Evolutionary conservation across 2,329 filamentous ascomycete genomes (phyloP).

Genomic region (Diplodia corticola): DNA sequence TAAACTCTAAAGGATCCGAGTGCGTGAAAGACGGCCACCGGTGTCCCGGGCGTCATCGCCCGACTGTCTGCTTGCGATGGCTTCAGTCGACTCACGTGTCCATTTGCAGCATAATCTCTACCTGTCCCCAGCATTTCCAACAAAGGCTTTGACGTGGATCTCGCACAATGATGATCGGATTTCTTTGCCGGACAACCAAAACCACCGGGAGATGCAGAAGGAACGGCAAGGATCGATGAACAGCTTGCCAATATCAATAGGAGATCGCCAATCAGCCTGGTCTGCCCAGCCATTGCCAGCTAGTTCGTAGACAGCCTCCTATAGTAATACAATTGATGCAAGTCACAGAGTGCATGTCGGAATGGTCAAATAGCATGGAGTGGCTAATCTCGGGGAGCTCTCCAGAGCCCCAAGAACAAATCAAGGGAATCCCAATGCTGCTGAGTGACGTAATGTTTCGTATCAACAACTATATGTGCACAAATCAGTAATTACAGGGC

Average conservation of each 20-base stretch:
- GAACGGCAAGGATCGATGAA: not conserved
- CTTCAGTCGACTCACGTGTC: not conserved
- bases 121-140: not conserved
- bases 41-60: not conserved
- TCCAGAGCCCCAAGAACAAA: not conserved
- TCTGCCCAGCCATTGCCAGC: not conserved
- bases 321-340: not conserved
- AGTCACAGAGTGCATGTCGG: not conserved
- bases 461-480: not conserved
- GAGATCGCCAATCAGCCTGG: not conserved
- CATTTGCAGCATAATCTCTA: not conserved
- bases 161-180: not conserved
- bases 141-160: not conserved
- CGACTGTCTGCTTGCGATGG: not conserved
- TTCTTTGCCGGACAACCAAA: not conserved
- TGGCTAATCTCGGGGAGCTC: not conserved
- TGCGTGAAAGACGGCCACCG: not conserved
- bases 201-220: not conserved
- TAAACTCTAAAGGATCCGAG: slow-evolving; percentile 3
- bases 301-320: not conserved
- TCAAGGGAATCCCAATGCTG: not conserved
- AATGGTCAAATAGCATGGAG: not conserved
- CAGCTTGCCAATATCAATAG: not conserved
- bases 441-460: not conserved
- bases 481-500: not conserved